phyloP scores from a whole-genome alignment of 768 basidiomycete genomes.

The Auriscalpium vulgare region DNA sequence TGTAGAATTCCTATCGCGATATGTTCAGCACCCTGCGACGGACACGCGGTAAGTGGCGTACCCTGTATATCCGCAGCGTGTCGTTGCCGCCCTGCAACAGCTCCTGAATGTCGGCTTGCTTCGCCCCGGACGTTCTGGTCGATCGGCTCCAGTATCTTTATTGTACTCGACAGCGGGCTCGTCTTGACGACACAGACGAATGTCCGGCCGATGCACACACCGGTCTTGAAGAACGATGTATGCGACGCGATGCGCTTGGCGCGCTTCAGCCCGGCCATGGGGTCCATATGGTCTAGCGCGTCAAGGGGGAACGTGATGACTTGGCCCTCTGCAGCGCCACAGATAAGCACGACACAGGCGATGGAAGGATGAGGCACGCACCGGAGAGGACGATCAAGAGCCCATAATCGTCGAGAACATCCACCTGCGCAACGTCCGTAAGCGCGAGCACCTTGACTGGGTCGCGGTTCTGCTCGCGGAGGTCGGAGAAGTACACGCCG shows the following conservation, averaged over 20 bases:
- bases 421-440: constrained; percentile 88
- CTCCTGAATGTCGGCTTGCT: constrained; percentile 89
- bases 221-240: constrained; percentile 97
- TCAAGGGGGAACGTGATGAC: constrained; percentile 96
- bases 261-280: constrained; percentile 83
- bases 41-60: constrained; percentile 23
- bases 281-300: constrained; percentile 83
- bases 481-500: constrained; percentile 90
- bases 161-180: constrained; percentile 89
- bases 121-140: constrained; percentile 73
- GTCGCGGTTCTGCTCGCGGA: constrained; percentile 66
- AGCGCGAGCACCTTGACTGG: constrained; percentile 87
- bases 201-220: constrained; percentile 82
- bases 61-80: constrained; percentile 86
- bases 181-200: constrained; percentile 97
- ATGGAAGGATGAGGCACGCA: constrained; percentile 23
- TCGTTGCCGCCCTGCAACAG: constrained; percentile 92
- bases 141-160: constrained; percentile 95
- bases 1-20: constrained; percentile 83
- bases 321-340: constrained; percentile 61
- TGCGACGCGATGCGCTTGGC: constrained; percentile 94
- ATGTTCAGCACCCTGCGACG: background rate
- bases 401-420: constrained; percentile 93
- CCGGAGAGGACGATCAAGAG: constrained; percentile 98
- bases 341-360: background rate